Conservation (phyloP, 805 yeast genomes). For the Hanseniaspora osmophila region DNA sequence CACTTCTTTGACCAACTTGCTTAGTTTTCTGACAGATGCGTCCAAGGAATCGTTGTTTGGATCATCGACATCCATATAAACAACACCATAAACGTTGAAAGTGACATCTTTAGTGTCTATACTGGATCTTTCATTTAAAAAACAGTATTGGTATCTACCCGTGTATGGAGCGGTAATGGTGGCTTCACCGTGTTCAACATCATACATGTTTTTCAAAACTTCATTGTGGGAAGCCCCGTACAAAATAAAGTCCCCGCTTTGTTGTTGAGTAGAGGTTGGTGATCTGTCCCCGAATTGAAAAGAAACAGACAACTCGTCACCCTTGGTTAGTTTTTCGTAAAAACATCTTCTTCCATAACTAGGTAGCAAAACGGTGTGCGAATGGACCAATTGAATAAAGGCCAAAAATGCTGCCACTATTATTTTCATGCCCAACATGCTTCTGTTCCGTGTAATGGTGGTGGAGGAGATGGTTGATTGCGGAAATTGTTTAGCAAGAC, state of each 20-base stretch:
- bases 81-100: constrained; percentile 86
- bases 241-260: constrained; percentile 53
- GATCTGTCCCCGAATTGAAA: constrained; percentile 92
- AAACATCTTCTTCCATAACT: constrained; percentile 81
- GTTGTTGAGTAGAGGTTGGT: constrained; percentile 51
- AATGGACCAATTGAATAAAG: constrained; percentile 19
- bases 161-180: constrained; percentile 45
- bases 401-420: background rate
- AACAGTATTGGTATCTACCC: constrained; percentile 81
- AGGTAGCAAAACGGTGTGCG: constrained; percentile 73
- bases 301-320: constrained; percentile 75
- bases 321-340: constrained; percentile 64
- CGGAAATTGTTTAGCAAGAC: too few relatives aligned
- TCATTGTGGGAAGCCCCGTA: constrained; percentile 28
- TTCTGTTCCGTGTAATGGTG: background rate
- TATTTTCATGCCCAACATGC: background rate
- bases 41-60: constrained; percentile 71
- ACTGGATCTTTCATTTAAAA: constrained; percentile 69
- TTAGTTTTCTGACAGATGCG: constrained; percentile 61
- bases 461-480: background rate
- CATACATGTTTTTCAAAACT: constrained; percentile 34
- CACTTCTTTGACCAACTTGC: constrained; percentile 68
- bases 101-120: constrained; percentile 78
- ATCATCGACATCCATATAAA: constrained; percentile 68
- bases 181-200: constrained; percentile 70